Conservation (phyloP, 2,329 filamentous ascomycete genomes). For the Penicillium freii region DNA sequence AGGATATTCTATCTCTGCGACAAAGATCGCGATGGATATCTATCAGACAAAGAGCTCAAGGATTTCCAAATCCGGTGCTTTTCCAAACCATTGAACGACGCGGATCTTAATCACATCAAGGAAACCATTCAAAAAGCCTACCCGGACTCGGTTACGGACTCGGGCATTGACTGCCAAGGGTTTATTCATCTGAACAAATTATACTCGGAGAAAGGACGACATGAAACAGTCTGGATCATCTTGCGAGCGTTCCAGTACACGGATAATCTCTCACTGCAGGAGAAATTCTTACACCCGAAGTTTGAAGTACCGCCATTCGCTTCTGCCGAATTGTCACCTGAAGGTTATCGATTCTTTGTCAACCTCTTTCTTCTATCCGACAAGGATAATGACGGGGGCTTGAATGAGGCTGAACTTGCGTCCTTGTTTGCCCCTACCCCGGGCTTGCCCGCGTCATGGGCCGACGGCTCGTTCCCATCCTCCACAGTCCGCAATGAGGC, state of each 20-base stretch:
- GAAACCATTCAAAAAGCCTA: slow-evolving; percentile 71
- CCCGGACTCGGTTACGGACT: slow-evolving; percentile 60
- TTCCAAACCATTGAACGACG: slow-evolving; percentile 74
- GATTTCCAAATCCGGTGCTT: slow-evolving; percentile 92
- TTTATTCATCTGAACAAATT: slow-evolving; percentile 92
- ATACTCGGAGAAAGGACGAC: slow-evolving; percentile 93
- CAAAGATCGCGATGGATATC: slow-evolving; percentile 89
- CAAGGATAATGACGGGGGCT: slow-evolving; percentile 93
- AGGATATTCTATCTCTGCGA: slow-evolving; percentile 95
- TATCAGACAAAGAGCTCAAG: slow-evolving; percentile 86
- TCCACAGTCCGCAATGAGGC: slow-evolving; percentile 94
- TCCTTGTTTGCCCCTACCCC: slow-evolving; percentile 92
- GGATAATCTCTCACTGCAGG: slow-evolving; percentile 86
- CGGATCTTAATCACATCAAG: slow-evolving; percentile 90
- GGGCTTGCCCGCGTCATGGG: slow-evolving; percentile 81
- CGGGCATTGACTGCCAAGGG: slow-evolving; percentile 75
- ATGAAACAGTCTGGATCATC: slow-evolving; percentile 98
- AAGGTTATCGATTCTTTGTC: slow-evolving; percentile 95
- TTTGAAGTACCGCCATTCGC: slow-evolving; percentile 91
- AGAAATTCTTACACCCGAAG: slow-evolving; percentile 86
- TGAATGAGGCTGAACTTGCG: slow-evolving; percentile 80
- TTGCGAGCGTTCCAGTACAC: slow-evolving; percentile 93
- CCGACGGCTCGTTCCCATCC: slow-evolving; percentile 83
- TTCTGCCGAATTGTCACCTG: slow-evolving; percentile 89
- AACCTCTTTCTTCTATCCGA: slow-evolving; percentile 94